phyloP scores from a whole-genome alignment of 768 basidiomycete species.

The Xerocomus spinulosus region DNA sequence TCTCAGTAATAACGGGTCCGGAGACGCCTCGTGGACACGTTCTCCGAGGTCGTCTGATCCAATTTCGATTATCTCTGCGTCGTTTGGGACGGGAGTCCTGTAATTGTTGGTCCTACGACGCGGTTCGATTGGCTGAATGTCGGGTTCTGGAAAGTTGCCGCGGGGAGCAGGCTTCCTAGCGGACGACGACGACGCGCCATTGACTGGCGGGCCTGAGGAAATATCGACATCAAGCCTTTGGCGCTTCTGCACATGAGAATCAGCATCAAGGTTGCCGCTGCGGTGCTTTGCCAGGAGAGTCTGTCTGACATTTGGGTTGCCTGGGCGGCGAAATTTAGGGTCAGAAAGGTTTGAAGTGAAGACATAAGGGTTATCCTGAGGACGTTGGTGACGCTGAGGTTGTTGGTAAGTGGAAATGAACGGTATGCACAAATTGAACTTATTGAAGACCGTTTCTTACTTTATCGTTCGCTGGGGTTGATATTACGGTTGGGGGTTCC shows the following conservation, averaged over 20 bases:
- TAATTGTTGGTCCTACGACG: neutral
- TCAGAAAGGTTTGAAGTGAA: neutral
- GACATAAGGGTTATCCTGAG: constrained; percentile 16
- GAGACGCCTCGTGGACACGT: constrained; percentile 14
- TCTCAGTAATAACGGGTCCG: constrained; percentile 21
- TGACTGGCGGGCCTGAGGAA: neutral
- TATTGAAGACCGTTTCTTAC: constrained; percentile 18
- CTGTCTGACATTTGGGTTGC: constrained; percentile 23
- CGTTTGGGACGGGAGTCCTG: constrained; percentile 2
- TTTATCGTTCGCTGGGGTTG: constrained; percentile 6
- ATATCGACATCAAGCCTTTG: constrained; percentile 12
- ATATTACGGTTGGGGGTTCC: constrained; percentile 20
- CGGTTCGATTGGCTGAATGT: constrained; percentile 18
- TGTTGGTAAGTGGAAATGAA: constrained; percentile 11
- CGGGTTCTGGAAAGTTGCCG: constrained; percentile 13
- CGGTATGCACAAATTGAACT: neutral
- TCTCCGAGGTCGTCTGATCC: constrained; percentile 23
- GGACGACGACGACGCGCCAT: constrained; percentile 4
- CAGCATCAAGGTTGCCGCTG: neutral
- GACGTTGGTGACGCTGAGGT: neutral
- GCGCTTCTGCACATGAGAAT: constrained; percentile 21
- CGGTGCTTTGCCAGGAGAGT: constrained; percentile 17
- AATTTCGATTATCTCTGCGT: constrained; percentile 22
- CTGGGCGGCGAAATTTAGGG: neutral
- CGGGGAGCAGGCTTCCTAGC: neutral